Evolutionary conservation across 176 grass and related monocot genomes (phyloP).

Genomic region (Metroxylon sagu): DNA sequence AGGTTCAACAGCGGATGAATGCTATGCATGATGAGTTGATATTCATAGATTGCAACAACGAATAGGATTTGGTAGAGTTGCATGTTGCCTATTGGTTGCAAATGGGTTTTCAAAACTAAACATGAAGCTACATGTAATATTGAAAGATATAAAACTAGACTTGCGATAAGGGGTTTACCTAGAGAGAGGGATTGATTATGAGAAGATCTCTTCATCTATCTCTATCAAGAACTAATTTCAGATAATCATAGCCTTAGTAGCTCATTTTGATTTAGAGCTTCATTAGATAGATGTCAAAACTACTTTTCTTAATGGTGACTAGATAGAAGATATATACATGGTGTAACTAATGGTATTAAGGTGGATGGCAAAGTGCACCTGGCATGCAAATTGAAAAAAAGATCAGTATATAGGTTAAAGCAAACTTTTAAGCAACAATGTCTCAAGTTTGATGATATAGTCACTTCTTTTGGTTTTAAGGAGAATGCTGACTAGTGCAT

Average conservation of each 20-base stretch:
- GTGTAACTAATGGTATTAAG: constrained; percentile 5
- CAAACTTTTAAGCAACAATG: constrained; percentile 12
- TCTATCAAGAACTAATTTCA: neutral
- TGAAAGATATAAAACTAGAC: constrained; percentile 9
- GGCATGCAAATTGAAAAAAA: constrained; percentile 14
- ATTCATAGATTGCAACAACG: constrained; percentile 8
- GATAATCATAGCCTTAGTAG: constrained; percentile 11
- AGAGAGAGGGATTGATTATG: constrained; percentile 21
- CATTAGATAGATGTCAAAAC: constrained; percentile 23
- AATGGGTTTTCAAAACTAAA: constrained; percentile 11
- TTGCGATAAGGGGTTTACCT: constrained; percentile 1
- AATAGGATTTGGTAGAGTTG: neutral
- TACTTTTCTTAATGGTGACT: constrained; percentile 15
- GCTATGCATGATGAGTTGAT: constrained; percentile 6
- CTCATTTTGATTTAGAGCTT: constrained; percentile 16
- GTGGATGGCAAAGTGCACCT: constrained; percentile 2
- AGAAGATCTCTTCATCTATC: constrained; percentile 5
- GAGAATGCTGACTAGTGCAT: constrained; percentile 15
- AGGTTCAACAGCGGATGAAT: neutral
- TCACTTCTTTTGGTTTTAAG: constrained; percentile 1
- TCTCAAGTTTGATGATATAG: constrained; percentile 19
- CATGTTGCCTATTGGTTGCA: neutral
- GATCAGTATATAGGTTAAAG: constrained; percentile 23
- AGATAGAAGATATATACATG: constrained; percentile 23
- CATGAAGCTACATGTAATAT: neutral